Evolutionary conservation across 2,329 filamentous ascomycete genomes (phyloP).

Genomic region (Stachybotrys echinatus): DNA sequence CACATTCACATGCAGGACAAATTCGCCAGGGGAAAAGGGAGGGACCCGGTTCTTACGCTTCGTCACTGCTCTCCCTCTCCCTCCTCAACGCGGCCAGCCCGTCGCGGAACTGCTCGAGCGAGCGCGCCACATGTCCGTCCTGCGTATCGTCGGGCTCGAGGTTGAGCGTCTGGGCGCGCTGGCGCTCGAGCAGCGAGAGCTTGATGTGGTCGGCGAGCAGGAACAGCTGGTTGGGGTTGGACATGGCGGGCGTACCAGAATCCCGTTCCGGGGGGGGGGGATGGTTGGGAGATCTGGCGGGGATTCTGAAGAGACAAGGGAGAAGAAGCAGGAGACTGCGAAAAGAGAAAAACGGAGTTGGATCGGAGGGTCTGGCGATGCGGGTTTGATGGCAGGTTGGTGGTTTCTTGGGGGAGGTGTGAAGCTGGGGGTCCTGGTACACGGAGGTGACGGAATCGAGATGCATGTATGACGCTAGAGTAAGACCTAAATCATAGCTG

Average conservation of each 20-base stretch:
- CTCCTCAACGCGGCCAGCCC: constrained; percentile 67
- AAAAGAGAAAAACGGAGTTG: no score
- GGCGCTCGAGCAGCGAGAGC: constrained; percentile 85
- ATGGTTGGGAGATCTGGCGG: not conserved
- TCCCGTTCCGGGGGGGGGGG: no score
- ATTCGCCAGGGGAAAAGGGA: no score
- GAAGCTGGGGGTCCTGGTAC: no score
- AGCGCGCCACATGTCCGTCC: constrained; percentile 84
- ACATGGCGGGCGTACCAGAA: constrained; percentile 17
- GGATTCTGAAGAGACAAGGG: not conserved
- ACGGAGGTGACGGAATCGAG: no score
- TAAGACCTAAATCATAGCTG: no score
- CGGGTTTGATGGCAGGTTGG: no score
- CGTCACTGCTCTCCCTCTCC: constrained; percentile 58
- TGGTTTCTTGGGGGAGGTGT: no score
- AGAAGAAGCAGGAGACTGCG: no score
- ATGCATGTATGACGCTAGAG: no score
- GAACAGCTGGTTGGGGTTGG: constrained; percentile 70
- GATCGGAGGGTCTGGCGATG: no score
- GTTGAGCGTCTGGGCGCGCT: constrained; percentile 76
- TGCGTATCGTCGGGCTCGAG: constrained; percentile 68
- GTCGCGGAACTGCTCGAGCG: constrained; percentile 78
- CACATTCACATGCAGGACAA: no score
- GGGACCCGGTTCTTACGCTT: constrained; percentile 42
- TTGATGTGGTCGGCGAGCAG: constrained; percentile 96